Evolutionary conservation across 331 rosid species (phyloP).

Genomic region (Rhamnella rubrinervis): DNA sequence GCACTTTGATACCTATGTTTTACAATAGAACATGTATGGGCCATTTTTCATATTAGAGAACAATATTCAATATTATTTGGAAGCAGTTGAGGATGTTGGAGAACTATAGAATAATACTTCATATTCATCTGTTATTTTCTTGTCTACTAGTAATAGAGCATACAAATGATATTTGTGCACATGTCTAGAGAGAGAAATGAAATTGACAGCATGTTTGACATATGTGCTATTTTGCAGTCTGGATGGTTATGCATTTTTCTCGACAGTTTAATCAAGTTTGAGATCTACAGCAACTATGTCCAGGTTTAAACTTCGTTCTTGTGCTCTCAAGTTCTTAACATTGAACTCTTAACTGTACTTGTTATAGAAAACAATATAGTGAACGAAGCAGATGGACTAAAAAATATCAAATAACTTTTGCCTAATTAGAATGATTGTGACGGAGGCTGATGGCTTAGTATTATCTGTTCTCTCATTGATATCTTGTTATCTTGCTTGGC

Average conservation of each 20-base stretch:
- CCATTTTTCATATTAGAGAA: too few relatives aligned
- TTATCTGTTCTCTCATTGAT: not conserved
- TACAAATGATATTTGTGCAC: not conserved
- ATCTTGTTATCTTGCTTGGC: not conserved
- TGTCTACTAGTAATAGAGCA: not conserved
- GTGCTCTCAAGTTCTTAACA: not conserved
- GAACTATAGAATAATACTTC: not conserved
- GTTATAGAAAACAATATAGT: not conserved
- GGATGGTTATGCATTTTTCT: conserved; percentile 52
- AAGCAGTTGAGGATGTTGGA: too few relatives aligned
- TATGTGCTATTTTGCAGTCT: conserved; percentile 42
- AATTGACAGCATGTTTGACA: conserved; percentile 23
- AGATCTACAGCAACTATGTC: conserved; percentile 55
- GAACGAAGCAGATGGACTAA: not conserved
- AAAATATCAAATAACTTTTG: not conserved
- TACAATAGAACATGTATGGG: too few relatives aligned
- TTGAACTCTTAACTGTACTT: not conserved
- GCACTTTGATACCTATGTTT: too few relatives aligned
- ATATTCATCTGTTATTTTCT: not conserved
- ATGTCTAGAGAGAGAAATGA: not conserved
- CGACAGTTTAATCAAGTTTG: conserved; percentile 43
- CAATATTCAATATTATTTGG: too few relatives aligned
- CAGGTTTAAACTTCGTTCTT: conserved; percentile 52
- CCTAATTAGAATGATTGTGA: not conserved
- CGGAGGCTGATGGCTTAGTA: not conserved